Evolutionary conservation across 2,329 filamentous ascomycete genomes (phyloP).

Genomic region (Penicillium rolfsii): DNA sequence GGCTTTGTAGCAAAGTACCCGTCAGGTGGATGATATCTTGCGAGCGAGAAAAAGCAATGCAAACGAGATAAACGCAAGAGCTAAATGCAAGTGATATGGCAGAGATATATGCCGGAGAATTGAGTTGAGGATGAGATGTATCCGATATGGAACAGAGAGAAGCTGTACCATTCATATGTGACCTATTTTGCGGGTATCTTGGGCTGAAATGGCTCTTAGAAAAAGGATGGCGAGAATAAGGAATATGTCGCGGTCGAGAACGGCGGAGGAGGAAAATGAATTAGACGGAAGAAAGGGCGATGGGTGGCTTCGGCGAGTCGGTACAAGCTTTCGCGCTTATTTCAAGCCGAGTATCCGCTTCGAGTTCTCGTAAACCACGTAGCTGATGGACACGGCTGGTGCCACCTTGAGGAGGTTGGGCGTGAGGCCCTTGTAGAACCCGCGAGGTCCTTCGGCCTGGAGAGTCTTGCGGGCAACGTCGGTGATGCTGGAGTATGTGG

Average conservation of each 20-base stretch:
- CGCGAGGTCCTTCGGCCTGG: constrained; percentile 77
- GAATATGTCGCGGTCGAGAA: constrained; percentile 13
- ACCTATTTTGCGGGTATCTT: constrained; percentile 39
- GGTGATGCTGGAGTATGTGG: constrained; percentile 86
- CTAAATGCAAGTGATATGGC: constrained; percentile 18
- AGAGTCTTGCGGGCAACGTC: constrained; percentile 87
- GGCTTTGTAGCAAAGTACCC: constrained; percentile 14
- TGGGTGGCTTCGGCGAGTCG: not conserved
- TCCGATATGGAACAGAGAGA: constrained; percentile 21
- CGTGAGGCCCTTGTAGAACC: constrained; percentile 91
- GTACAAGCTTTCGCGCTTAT: constrained; percentile 33
- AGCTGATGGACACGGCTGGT: constrained; percentile 92
- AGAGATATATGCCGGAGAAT: constrained; percentile 5
- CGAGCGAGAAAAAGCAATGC: not conserved
- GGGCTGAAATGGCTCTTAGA: constrained; percentile 31
- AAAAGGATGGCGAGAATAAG: constrained; percentile 19
- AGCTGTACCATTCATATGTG: constrained; percentile 20
- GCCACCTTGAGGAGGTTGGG: constrained; percentile 96
- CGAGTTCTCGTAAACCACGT: constrained; percentile 89
- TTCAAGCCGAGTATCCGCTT: constrained; percentile 68
- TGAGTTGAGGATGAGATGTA: constrained; percentile 16
- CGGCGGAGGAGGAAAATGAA: constrained; percentile 2
- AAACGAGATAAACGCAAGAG: constrained; percentile 5
- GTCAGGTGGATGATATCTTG: constrained; percentile 12
- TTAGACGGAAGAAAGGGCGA: not conserved